These are phyloP conservation scores for Solanum chilense DNA, from an alignment of 257 asterid species.

Conservation along the genomic window DNA sequence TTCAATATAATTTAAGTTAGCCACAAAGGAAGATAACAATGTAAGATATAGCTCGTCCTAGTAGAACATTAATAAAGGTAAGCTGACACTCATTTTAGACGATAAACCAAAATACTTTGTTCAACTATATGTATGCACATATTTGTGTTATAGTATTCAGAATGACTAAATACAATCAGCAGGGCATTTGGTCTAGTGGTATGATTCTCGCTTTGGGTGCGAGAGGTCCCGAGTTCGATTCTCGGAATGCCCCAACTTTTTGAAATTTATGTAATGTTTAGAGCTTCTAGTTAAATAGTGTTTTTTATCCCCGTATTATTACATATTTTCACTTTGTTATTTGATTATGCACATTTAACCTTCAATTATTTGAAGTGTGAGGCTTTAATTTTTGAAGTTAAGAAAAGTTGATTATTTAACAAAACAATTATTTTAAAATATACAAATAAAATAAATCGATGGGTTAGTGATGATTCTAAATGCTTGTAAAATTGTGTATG, in stretches of 20 bases:
- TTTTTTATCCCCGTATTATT: too few relatives aligned
- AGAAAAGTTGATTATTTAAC: too few relatives aligned
- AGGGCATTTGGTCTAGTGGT: constrained; percentile 91
- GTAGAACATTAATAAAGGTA: not conserved
- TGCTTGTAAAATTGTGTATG: too few relatives aligned
- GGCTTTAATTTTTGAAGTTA: too few relatives aligned
- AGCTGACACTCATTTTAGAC: not conserved
- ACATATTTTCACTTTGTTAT: too few relatives aligned
- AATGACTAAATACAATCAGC: accelerated
- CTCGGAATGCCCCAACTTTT: constrained; percentile 46
- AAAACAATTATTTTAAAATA: too few relatives aligned
- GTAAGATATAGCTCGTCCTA: not conserved
- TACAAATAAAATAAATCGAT: too few relatives aligned
- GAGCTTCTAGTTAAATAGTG: not conserved
- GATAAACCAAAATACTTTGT: not conserved
- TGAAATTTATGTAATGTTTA: too few relatives aligned
- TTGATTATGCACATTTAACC: too few relatives aligned
- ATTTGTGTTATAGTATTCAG: accelerated
- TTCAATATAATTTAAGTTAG: not conserved
- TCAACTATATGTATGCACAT: too few relatives aligned
- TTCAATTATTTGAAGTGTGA: not conserved
- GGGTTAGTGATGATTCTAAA: too few relatives aligned
- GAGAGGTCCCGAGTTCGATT: constrained; percentile 76
- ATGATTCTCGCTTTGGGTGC: constrained; percentile 87
- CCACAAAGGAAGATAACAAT: not conserved